Evolutionary conservation across 2,329 filamentous ascomycete species (phyloP), one percentile per base, ranked within the genome.

Genomic region (Nigrospora sphaerica): DNA sequence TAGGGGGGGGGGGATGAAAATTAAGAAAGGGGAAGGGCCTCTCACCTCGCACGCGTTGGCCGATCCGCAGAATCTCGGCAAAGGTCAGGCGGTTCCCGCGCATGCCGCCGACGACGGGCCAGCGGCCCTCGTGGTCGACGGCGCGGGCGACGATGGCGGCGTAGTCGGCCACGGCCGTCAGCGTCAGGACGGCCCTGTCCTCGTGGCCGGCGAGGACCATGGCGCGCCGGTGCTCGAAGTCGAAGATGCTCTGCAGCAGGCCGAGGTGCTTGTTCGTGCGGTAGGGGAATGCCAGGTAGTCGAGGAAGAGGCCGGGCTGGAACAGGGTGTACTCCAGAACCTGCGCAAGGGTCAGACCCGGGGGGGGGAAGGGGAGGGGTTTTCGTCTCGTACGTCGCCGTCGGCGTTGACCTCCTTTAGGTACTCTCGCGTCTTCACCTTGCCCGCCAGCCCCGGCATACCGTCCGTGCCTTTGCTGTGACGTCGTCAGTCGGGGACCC

Each of bases 321-420:
- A 78, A 77, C 2, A 74, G 61, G 1, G 63, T 71, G 57, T 81
- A 81, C 48, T 81, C 75, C 6, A 81, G 62, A 4, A 76, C 63
- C 73, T 78, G 37, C 2, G 10, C 1, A 13, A 2, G 3, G 28
- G 11, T 38, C 35, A 37, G 10, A n/a, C 23, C 31, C 18, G 6
- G 19, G 3, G 3, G 13, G 4, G 1, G 33, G 2, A 62, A 14
- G 12, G 6, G 32, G 10, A 28, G 7, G 32, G 13, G 37, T 41
- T 34, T 46, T 39, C 2, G 18, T 16, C 36, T 42, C 42, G 5
- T 40, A 28, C 23, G 23, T 28, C 23, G 23, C 23, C 23, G 23
- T 28, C 28, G 19, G 37, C 46, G 42, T 43, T 59, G 67, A 78
- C 55, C 77, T 56, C 63, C 71, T 77, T 31, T 12, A 49, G 45